A percentile compares a stretch with the other conserved stretches of the same genome.
Conservation (phyloP, 1,284 basidiomycete genomes). For the Apiotrichum veenhuisii region DNA sequence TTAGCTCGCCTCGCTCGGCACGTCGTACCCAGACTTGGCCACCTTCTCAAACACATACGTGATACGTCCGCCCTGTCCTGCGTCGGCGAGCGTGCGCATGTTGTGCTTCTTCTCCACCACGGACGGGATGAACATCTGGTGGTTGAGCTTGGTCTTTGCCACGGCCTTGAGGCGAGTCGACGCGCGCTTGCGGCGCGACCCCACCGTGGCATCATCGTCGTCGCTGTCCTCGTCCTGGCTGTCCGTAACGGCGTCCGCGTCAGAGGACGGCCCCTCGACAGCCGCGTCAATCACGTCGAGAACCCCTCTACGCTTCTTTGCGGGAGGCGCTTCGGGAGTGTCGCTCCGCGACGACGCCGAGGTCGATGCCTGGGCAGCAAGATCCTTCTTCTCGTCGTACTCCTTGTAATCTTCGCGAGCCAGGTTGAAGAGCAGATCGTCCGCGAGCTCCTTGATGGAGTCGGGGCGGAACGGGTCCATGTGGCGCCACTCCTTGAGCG, state of each 20-base stretch:
- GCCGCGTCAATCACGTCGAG: background rate
- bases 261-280: background rate
- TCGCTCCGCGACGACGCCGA: constrained; percentile 4
- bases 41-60: constrained; percentile 48
- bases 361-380: background rate
- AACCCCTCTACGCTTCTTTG: constrained; percentile 15
- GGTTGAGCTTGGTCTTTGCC: background rate
- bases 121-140: background rate
- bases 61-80: constrained; percentile 35
- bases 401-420: constrained; percentile 27
- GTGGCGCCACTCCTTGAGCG: constrained; percentile 84
- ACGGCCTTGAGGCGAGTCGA: background rate
- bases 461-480: constrained; percentile 53
- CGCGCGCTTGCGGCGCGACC: background rate
- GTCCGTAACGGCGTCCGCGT: background rate
- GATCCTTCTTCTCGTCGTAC: background rate
- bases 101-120: constrained; percentile 28
- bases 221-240: background rate
- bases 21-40: constrained; percentile 16
- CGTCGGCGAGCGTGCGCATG: constrained; percentile 28
- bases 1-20: no score
- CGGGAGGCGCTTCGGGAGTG: background rate
- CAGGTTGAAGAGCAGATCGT: constrained; percentile 33
- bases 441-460: constrained; percentile 55
- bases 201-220: background rate